Conservation (phyloP, 257 asterid genomes). For the Rauvolfia tetraphylla region DNA sequence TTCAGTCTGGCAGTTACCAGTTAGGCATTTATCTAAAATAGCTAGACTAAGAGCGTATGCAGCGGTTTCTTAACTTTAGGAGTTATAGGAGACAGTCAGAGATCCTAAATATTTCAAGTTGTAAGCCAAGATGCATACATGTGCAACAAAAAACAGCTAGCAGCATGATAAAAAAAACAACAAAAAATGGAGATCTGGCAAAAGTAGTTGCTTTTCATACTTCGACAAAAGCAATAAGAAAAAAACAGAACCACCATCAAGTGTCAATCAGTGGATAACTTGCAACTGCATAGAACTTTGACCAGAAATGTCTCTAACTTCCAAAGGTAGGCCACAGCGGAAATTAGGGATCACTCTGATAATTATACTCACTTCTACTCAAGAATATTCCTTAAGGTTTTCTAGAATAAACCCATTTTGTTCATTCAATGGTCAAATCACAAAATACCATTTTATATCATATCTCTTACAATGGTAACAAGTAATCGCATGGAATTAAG, state of each 20-base stretch:
- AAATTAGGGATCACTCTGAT: background rate
- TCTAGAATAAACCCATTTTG: background rate
- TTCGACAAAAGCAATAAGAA: background rate
- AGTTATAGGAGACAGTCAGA: background rate
- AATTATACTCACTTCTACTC: background rate
- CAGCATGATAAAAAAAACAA: too few species aligned
- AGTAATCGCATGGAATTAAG: background rate
- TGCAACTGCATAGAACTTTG: background rate
- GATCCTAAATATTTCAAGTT: background rate
- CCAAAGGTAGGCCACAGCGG: background rate
- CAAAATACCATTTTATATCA: background rate
- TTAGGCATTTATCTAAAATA: background rate
- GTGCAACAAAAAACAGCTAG: too few species aligned
- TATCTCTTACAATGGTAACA: background rate
- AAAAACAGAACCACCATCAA: background rate
- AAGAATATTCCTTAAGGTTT: background rate
- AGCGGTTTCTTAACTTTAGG: background rate
- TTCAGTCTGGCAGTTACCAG: background rate
- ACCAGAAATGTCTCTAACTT: background rate
- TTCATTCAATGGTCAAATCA: background rate
- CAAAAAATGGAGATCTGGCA: background rate
- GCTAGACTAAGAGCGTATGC: background rate
- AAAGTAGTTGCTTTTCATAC: background rate
- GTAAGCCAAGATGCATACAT: background rate
- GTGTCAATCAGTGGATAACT: background rate